A percentile compares a stretch with the other conserved stretches of the same genome.
These are phyloP conservation scores for Croton setiger DNA, from an alignment of 441 rosid genomes.

Conservation along the genomic window DNA sequence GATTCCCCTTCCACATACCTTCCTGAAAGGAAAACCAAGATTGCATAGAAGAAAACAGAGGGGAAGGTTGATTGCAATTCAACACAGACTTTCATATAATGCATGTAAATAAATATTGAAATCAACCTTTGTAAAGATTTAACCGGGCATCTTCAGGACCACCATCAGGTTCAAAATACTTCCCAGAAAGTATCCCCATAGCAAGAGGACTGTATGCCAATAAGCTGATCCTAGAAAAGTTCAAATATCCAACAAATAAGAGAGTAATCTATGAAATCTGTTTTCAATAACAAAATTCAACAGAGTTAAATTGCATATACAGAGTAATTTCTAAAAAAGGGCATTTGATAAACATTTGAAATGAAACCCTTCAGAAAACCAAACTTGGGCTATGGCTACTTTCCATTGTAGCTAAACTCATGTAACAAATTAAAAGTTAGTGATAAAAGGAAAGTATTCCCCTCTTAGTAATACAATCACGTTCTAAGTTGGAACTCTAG, in stretches of 20 bases:
- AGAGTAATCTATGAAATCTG: neutral
- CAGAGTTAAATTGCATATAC: neutral
- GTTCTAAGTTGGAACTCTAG: neutral
- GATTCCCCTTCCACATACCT: conserved; percentile 60
- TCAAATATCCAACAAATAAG: conserved; percentile 4
- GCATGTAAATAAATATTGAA: conserved; percentile 7
- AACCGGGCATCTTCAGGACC: conserved; percentile 51
- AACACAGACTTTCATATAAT: neutral
- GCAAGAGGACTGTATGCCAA: conserved; percentile 66
- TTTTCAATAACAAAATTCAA: conserved; percentile 3
- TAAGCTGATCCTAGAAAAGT: conserved; percentile 38
- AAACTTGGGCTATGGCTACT: neutral
- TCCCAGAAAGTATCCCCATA: conserved; percentile 71
- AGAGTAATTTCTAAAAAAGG: neutral
- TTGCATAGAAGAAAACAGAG: conserved; percentile 3
- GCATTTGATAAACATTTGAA: conserved; percentile 7
- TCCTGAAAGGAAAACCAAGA: conserved; percentile 32
- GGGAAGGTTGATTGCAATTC: neutral
- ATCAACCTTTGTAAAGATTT: conserved; percentile 51
- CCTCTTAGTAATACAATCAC: neutral
- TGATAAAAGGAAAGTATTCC: neutral
- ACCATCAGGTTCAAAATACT: conserved; percentile 47
- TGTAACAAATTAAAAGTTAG: neutral
- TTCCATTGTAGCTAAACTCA: neutral
- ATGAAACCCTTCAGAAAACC: neutral